A percentile compares a stretch with the other conserved stretches of the same genome.
These are phyloP conservation scores for Calocybe gambosa DNA, from an alignment of 1,284 basidiomycete genomes.

Conservation along the genomic window DNA sequence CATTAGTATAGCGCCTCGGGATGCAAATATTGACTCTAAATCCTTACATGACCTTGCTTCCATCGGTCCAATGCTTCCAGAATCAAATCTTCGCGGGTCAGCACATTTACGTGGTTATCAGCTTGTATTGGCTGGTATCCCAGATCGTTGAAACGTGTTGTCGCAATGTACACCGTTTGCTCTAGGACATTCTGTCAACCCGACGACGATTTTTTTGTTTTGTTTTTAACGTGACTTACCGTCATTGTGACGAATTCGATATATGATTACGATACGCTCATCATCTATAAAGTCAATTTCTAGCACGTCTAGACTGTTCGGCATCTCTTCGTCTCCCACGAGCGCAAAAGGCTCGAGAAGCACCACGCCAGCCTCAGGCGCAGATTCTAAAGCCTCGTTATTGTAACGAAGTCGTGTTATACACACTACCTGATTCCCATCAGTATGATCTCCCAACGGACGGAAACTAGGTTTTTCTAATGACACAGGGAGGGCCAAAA, in stretches of 20 bases:
- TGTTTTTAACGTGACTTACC: slow-evolving; percentile 32
- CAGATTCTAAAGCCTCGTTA: slow-evolving; percentile 30
- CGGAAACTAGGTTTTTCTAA: slow-evolving; percentile 30
- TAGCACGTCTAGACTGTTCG: slow-evolving; percentile 42
- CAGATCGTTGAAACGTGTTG: slow-evolving; percentile 51
- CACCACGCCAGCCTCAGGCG: slow-evolving; percentile 36
- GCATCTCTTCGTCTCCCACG: slow-evolving; percentile 29
- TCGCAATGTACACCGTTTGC: slow-evolving; percentile 45
- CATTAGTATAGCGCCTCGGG: slow-evolving; percentile 27
- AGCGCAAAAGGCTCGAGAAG: slow-evolving; percentile 46
- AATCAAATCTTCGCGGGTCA: slow-evolving; percentile 59
- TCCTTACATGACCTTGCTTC: slow-evolving; percentile 40
- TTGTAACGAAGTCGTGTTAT: slow-evolving; percentile 44
- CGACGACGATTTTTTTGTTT: slow-evolving; percentile 22
- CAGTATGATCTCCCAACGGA: slow-evolving; percentile 22
- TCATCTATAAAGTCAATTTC: slow-evolving; percentile 76
- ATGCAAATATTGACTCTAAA: slow-evolving; percentile 24
- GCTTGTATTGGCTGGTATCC: slow-evolving; percentile 46
- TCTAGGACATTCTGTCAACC: slow-evolving; percentile 36
- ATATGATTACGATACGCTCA: slow-evolving; percentile 56
- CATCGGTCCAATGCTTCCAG: slow-evolving; percentile 45
- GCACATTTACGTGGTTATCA: slow-evolving; percentile 42
- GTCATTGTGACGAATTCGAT: slow-evolving; percentile 36
- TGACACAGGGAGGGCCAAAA: slow-evolving; percentile 36
- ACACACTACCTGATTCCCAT: slow-evolving; percentile 39